These are phyloP conservation scores for Dendrothele bispora DNA, from an alignment of 768 basidiomycete species.

Conservation along the genomic window DNA sequence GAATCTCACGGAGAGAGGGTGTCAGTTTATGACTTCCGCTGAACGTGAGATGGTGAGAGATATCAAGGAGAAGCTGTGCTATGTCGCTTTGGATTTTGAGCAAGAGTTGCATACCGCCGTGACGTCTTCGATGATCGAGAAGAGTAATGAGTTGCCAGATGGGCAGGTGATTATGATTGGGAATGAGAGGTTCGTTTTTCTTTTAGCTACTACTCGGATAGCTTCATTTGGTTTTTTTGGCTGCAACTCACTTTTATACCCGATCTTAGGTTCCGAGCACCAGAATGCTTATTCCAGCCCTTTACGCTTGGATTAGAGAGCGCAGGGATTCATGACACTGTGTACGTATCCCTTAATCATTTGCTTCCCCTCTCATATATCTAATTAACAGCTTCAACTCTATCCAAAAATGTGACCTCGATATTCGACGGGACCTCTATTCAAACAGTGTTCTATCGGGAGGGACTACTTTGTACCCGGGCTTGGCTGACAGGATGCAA, in stretches of 20 bases:
- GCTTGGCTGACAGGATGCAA: slow-evolving; percentile 57
- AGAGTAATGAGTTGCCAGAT: slow-evolving; percentile 71
- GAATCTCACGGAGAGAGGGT: slow-evolving; percentile 65
- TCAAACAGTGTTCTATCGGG: slow-evolving; percentile 62
- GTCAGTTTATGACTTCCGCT: slow-evolving; percentile 71
- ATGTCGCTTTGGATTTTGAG: slow-evolving; percentile 77
- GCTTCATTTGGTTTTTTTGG: background rate
- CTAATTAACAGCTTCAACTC: slow-evolving; percentile 52
- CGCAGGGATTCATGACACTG: slow-evolving; percentile 59
- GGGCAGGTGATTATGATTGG: slow-evolving; percentile 77
- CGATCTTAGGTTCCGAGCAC: slow-evolving; percentile 59
- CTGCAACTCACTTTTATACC: no score
- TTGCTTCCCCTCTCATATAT: background rate
- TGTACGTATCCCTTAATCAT: background rate
- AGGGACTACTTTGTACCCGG: slow-evolving; percentile 57
- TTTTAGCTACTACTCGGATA: background rate
- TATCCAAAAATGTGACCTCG: slow-evolving; percentile 49
- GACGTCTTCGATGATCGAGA: slow-evolving; percentile 67
- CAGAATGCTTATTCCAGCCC: slow-evolving; percentile 74
- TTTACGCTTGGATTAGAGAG: slow-evolving; percentile 65
- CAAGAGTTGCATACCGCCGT: slow-evolving; percentile 77
- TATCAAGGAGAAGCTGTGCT: slow-evolving; percentile 79
- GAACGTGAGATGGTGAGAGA: slow-evolving; percentile 75
- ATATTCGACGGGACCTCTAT: slow-evolving; percentile 53
- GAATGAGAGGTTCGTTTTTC: slow-evolving; percentile 48